Evolutionary conservation across 2,329 filamentous ascomycete genomes (phyloP), one percentile per base, ranked within the genome.

Genomic region (Diaporthe australafricana): DNA sequence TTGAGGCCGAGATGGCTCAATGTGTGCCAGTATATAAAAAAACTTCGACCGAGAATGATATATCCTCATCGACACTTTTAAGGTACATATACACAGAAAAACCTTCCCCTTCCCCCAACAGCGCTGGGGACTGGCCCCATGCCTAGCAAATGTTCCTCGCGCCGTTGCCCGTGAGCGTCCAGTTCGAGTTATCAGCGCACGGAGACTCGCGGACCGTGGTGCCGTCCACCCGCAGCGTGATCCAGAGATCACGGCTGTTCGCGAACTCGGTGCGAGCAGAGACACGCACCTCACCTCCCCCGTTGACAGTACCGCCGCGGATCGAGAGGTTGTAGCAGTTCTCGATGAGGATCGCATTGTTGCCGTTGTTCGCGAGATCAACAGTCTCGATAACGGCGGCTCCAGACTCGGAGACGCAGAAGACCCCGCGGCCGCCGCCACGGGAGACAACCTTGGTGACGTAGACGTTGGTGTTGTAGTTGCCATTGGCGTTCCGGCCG

Each of bases 261-360:
- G 85, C 81, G 72, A 90, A 90, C 79, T 90, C 88, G 27, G 78
- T 76, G 17, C 88, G 81, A 2, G 88, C 87, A 1, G 87, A 78
- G 16, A 90, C 74, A 3, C 88, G 82, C 9, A 90, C 87, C 77
- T 89, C 87, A 0, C 88, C 88, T 1, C 88, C 88, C 2, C 87
- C 86, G 32, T 83, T 84, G 30, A 90, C 84, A 2, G 81, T 86
- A 0, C 88, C 88, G 22, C 84, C 84, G 2, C 77, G 79, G 76
- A 90, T 88, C 1, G 80, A 78, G 40, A 90, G 74, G 66, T 87
- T 87, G 77, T 90, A 89, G 80, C 88, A 90, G 78, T 90, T 90
- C 82, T 90, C 88, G 35, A 90, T 86, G 1, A 90, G 81, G 25
- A 90, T 83, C 0, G 88, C 85, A 70, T 90, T 89, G 76, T 87